Evolutionary conservation across 1,139 yeast species (phyloP).

Genomic region (Kodamaea sp.): DNA sequence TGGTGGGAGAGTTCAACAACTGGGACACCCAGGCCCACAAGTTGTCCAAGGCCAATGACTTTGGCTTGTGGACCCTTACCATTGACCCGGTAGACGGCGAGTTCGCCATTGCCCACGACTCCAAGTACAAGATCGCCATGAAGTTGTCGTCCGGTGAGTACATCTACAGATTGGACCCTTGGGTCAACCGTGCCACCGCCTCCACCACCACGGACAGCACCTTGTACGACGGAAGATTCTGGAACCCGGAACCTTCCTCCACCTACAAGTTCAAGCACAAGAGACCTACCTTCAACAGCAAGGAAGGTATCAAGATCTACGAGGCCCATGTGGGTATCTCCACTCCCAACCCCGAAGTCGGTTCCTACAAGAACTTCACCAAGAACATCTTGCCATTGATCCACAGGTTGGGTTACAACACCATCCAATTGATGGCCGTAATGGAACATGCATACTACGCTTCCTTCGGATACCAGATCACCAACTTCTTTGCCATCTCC

Average conservation of each 20-base stretch:
- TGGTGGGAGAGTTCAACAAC: constrained; percentile 87
- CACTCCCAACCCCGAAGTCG: constrained; percentile 82
- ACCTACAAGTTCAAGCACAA: constrained; percentile 61
- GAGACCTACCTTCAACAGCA: constrained; percentile 52
- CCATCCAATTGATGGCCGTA: constrained; percentile 94
- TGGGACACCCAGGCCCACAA: constrained; percentile 70
- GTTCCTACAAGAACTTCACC: constrained; percentile 85
- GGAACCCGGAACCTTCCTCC: constrained; percentile 67
- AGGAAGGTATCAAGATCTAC: constrained; percentile 68
- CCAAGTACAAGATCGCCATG: constrained; percentile 74
- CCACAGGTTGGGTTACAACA: constrained; percentile 81
- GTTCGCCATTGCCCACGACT: constrained; percentile 76
- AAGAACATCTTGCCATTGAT: constrained; percentile 79
- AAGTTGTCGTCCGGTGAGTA: constrained; percentile 66
- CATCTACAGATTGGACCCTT: constrained; percentile 83
- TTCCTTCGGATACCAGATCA: constrained; percentile 93
- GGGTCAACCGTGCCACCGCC: constrained; percentile 83
- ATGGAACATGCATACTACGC: constrained; percentile 99
- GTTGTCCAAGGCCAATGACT: constrained; percentile 55
- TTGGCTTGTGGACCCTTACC: constrained; percentile 67
- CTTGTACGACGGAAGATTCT: constrained; percentile 81
- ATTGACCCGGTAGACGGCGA: constrained; percentile 58
- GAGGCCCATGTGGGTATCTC: constrained; percentile 98
- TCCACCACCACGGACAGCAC: constrained; percentile 45
- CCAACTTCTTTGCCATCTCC: constrained; percentile 86